phyloP scores from a whole-genome alignment of 2,329 filamentous ascomycete species.

The Kalaharituber pfeilii region DNA sequence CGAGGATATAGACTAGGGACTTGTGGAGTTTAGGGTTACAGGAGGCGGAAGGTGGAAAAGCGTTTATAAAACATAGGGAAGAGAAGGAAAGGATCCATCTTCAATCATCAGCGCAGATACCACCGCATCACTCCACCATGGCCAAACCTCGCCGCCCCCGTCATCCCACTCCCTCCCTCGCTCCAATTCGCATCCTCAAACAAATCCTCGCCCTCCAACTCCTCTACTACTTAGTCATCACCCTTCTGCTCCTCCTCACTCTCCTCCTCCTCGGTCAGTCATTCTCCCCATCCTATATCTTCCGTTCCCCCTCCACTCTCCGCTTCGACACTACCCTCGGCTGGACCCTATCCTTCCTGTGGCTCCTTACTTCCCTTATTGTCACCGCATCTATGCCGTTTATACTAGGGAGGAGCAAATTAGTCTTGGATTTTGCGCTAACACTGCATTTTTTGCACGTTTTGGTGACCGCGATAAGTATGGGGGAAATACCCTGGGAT shows the following conservation, averaged over 20 bases:
- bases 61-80: no score
- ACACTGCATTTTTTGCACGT: constrained; percentile 77
- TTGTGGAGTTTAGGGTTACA: no score
- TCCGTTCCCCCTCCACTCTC: constrained; percentile 39
- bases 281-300: constrained; percentile 38
- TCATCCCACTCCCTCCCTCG: constrained; percentile 41
- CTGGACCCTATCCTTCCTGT: constrained; percentile 42
- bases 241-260: constrained; percentile 41
- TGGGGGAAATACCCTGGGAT: constrained; percentile 55
- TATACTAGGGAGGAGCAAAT: constrained; percentile 73
- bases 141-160: constrained; percentile 33
- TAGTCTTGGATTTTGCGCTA: constrained; percentile 84
- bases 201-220: constrained; percentile 42
- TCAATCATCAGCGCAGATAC: no score
- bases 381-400: constrained; percentile 47
- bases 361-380: constrained; percentile 35
- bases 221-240: constrained; percentile 37
- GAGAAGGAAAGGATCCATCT: no score
- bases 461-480: constrained; percentile 59
- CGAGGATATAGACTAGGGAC: no score
- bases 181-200: constrained; percentile 40
- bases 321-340: constrained; percentile 45
- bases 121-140: no score
- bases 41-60: no score
- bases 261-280: constrained; percentile 39